Conservation (phyloP, 257 asterid species). For the Solanum virginianum region DNA sequence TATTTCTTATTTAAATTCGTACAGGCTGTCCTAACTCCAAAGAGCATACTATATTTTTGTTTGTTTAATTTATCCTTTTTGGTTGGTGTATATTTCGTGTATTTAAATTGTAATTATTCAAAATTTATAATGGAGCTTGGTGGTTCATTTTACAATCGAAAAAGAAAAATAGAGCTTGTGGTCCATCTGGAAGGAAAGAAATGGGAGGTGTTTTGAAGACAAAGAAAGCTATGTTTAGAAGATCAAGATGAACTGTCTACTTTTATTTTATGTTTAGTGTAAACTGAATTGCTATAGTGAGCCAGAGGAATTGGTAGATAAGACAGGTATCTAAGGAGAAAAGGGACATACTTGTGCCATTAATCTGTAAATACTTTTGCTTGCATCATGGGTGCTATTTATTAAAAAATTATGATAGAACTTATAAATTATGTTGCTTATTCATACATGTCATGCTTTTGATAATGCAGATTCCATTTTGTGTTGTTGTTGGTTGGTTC, state of each 20-base stretch:
- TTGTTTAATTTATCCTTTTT: not conserved
- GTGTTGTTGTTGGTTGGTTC: constrained; percentile 93
- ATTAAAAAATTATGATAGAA: not conserved
- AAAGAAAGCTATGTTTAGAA: not conserved
- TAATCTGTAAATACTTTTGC: not conserved
- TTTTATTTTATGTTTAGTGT: not conserved
- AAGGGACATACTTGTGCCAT: not conserved
- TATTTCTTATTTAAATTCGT: not conserved
- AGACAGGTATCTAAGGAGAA: no score
- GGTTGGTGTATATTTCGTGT: not conserved
- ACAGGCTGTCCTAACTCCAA: not conserved
- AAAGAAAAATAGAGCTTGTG: not conserved
- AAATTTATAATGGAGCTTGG: not conserved
- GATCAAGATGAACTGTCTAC: not conserved
- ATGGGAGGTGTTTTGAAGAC: not conserved
- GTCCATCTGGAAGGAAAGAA: not conserved
- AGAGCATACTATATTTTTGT: not conserved
- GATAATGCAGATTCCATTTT: constrained; percentile 86
- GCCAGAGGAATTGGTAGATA: not conserved
- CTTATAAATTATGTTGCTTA: not conserved
- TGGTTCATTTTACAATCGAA: not conserved
- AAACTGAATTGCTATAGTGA: not conserved
- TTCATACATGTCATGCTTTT: not conserved
- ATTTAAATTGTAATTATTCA: not conserved
- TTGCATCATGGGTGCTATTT: not conserved